Base-by-base conservation (phyloP, 2,329 filamentous ascomycete genomes). In the Ramularia collo-cygni region DNA sequence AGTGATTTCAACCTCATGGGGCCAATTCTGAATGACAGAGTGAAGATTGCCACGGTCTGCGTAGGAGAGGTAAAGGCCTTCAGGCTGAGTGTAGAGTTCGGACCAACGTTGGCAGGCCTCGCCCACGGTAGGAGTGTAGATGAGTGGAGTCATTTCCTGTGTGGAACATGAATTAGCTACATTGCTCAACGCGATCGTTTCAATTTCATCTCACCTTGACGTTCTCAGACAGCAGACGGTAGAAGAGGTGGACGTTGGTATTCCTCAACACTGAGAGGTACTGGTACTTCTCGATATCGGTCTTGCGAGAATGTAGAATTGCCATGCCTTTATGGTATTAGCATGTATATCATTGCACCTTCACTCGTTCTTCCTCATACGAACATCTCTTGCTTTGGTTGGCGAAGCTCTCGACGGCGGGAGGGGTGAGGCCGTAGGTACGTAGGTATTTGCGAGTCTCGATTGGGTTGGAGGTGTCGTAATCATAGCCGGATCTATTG, bases 41-140 rank as follows among this genome's bases (percentile, higher is more conserved):
- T 80, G 79, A 50, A 96, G 85, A 47, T 90, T 87, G 60, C 89
- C 92, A 51, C 85, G 81, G 71, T 98, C 90, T 67, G 87, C 85
- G 67, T 86, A 95, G 46, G 89, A 95, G 51, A 98, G 85, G 71
- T 96, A 98, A 66, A 96, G 77, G 51, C 78, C 72, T 73, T 96
- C 92, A 15, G 92, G 89, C 53, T 89, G 84, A 45, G 89, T 93
- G 72, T 94, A 96, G 55, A 96, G 79, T 57, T 90, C 87, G 28
- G 89, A 95, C 78, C 94, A 98, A 67, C 90, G 83, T 62, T 95
- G 74, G 70, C 92, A 98, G 52, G 94, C 92, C 63, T 96, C 90
- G 57, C 92, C 92, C 56, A 98, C 88, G 58, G 85, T 89, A 32
- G 85, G 85, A 13, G 85, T 92, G 70, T 92, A 92, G 56, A 92